Conservation (phyloP, 768 basidiomycete species). For the Dioszegia hungarica region DNA sequence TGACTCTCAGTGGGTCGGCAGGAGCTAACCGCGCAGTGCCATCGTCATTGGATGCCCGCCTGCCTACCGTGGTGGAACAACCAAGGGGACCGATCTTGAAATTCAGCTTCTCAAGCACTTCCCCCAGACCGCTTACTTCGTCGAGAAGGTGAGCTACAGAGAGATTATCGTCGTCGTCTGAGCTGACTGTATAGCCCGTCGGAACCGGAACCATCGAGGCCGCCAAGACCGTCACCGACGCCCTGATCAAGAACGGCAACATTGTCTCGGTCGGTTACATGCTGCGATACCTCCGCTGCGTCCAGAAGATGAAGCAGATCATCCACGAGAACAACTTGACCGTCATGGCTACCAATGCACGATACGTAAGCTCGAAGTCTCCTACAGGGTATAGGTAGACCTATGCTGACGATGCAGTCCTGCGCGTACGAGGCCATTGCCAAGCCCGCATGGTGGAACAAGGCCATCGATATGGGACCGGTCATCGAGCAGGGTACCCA, state of each 20-base stretch:
- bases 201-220: slow-evolving; percentile 70
- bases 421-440: slow-evolving; percentile 49
- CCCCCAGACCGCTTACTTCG: slow-evolving; percentile 80
- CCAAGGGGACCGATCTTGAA: slow-evolving; percentile 77
- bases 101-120: slow-evolving; percentile 78
- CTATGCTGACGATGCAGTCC: slow-evolving; percentile 55
- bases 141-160: slow-evolving; percentile 61
- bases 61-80: slow-evolving; percentile 76
- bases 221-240: slow-evolving; percentile 66
- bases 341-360: slow-evolving; percentile 92
- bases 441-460: slow-evolving; percentile 51
- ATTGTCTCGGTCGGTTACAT: slow-evolving; percentile 91
- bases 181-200: slow-evolving; percentile 77
- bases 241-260: slow-evolving; percentile 64
- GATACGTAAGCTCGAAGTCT: slow-evolving; percentile 79
- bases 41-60: slow-evolving; percentile 89
- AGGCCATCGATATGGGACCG: slow-evolving; percentile 49
- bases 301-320: slow-evolving; percentile 94
- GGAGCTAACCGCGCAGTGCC: slow-evolving; percentile 53
- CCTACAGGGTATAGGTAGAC: background rate
- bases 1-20: slow-evolving; percentile 30
- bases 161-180: background rate
- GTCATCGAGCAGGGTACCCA: slow-evolving; percentile 64
- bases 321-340: slow-evolving; percentile 88
- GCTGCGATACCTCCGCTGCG: slow-evolving; percentile 86